Base-by-base conservation (phyloP, 78 protist species). In the Monocercomonoides exilis region DNA sequence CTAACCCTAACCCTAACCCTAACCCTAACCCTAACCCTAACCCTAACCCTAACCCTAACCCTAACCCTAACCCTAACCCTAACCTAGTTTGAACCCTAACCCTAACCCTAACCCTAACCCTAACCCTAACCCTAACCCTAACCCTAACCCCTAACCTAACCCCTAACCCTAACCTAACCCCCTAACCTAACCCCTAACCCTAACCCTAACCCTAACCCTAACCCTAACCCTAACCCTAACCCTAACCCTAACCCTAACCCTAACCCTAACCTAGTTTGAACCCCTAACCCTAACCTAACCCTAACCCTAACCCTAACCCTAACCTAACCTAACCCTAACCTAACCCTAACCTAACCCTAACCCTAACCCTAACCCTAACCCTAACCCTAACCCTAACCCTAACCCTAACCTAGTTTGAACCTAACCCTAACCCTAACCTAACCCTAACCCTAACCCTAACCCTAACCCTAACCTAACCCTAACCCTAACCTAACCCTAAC, bases 381-480 rank as follows among this genome's bases (percentile, higher is more conserved):
- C 70, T 54, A 54, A 54, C 70, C 70, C 70, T 54, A 54, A 54
- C 70, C 70, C 70, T 54, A 54, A 54, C 70, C 70, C 70, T 54
- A 54, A 54, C 70, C 70, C 70, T 54, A 54, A 54, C 70, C n/a
- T n/a, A n/a, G n/a, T n/a, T n/a, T n/a, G n/a, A n/a, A n/a, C 70
- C 70, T 54, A 54, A n/a, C n/a, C 70, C 70, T 54, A 54, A 54
- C 70, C 70, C 70, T 54, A 54, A 54, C 70, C 70, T 54, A 54
- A 54, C 70, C 70, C 70, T 54, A 54, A 54, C 70, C 70, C 70
- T 54, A 54, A 54, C 70, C 70, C 70, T 54, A 54, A 54, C 70
- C 70, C 70, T 54, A 54, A 54, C 70, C 70, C n/a, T n/a, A 54
- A 54, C 70, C n/a, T n/a, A n/a, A n/a, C 70, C 70, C 70, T 54